These are phyloP conservation scores for Haplosporangium sp. DNA, from an alignment of 371 early-diverging fungal species.

Conservation along the genomic window DNA sequence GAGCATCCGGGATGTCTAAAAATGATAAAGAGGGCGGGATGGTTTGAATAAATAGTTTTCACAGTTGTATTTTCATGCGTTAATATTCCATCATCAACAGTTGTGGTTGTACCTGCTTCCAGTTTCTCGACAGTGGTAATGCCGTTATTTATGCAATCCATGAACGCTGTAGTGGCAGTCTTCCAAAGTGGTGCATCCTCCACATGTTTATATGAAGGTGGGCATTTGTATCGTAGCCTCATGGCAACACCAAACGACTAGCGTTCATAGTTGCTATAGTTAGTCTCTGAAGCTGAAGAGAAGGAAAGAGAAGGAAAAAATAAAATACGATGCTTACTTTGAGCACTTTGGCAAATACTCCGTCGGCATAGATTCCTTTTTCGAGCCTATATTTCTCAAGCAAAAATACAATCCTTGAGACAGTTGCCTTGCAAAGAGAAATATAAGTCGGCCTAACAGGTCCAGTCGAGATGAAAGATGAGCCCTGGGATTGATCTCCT, in stretches of 20 bases:
- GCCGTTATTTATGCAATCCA: constrained; percentile 74
- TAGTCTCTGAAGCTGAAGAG: background rate
- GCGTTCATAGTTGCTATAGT: background rate
- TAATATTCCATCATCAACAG: no score
- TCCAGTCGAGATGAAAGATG: constrained; percentile 6
- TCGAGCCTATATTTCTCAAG: constrained; percentile 67
- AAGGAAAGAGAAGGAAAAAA: background rate
- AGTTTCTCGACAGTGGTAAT: constrained; percentile 67
- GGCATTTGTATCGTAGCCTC: constrained; percentile 83
- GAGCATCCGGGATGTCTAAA: constrained; percentile 67
- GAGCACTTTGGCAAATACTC: constrained; percentile 76
- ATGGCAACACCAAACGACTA: constrained; percentile 75
- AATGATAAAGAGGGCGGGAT: no score
- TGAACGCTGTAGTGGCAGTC: constrained; percentile 72
- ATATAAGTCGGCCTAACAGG: constrained; percentile 68
- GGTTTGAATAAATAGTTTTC: no score
- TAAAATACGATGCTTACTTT: constrained; percentile 43
- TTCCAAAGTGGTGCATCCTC: constrained; percentile 86
- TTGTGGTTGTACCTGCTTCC: constrained; percentile 61
- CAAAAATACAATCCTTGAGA: constrained; percentile 66
- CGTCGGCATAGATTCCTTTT: constrained; percentile 70
- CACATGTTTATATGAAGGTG: constrained; percentile 74
- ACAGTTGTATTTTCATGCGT: no score
- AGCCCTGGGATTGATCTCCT: constrained; percentile 55
- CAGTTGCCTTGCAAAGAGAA: constrained; percentile 77